phyloP scores from a whole-genome alignment of 768 basidiomycete species.

The Neoboletus magnificus region DNA sequence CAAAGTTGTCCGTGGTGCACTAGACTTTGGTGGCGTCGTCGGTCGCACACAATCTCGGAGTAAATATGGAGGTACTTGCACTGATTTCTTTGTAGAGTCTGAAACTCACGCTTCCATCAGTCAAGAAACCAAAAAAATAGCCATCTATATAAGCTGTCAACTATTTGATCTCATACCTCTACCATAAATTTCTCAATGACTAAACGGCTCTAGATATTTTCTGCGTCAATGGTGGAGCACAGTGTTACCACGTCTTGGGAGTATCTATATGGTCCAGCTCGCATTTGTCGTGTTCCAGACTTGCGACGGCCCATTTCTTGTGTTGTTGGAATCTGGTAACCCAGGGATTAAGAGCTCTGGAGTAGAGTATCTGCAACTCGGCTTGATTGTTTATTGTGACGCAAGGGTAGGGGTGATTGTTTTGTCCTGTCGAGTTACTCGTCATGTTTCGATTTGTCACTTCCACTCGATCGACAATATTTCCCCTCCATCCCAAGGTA shows the following conservation, averaged over 20 bases:
- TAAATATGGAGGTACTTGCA: constrained; percentile 79
- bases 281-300: too few species aligned
- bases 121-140: constrained; percentile 85
- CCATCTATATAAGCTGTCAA: neutral
- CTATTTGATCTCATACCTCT: neutral
- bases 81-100: neutral
- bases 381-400: neutral
- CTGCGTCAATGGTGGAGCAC: neutral
- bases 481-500: neutral
- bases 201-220: neutral
- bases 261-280: neutral
- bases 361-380: neutral
- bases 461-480: neutral
- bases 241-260: neutral
- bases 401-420: neutral
- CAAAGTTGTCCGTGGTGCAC: constrained; percentile 88
- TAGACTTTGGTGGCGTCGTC: constrained; percentile 90
- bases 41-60: constrained; percentile 79
- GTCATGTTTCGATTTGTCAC: neutral
- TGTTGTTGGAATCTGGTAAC: neutral
- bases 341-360: neutral
- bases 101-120: constrained; percentile 36
- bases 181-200: neutral
- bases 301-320: neutral
- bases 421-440: neutral